Percentiles rank a stretch among this genome's conserved stretches.
phyloP scores from a whole-genome alignment of 2,329 filamentous ascomycete species.

The Magnaporthiopsis poae region DNA sequence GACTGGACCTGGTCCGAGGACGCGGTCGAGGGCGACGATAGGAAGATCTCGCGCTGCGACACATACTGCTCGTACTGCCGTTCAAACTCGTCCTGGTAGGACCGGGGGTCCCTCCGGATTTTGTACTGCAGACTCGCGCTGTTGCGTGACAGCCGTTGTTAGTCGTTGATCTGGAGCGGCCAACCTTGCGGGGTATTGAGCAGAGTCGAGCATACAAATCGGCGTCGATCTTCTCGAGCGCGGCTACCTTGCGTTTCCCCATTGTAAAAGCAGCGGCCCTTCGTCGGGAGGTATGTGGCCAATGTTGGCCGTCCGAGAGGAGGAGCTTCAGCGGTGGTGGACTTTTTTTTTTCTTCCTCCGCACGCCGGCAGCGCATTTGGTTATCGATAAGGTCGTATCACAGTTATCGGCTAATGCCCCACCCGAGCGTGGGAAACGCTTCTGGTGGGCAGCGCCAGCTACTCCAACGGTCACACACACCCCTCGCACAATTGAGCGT shows the following conservation, averaged over 20 bases:
- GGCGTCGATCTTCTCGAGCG: constrained; percentile 89
- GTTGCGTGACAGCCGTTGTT: constrained; percentile 16
- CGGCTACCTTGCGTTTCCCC: constrained; percentile 81
- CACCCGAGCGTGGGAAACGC: not conserved
- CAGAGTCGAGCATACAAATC: constrained; percentile 51
- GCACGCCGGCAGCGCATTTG: too few relatives aligned
- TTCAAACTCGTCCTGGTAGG: constrained; percentile 65
- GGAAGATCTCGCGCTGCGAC: constrained; percentile 81
- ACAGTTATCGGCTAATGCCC: too few relatives aligned
- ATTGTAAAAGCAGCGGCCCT: constrained; percentile 32
- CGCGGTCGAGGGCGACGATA: constrained; percentile 68
- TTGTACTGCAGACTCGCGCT: constrained; percentile 84
- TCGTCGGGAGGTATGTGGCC: not conserved
- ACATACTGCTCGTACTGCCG: constrained; percentile 88
- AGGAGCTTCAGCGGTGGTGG: not conserved
- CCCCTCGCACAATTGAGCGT: not conserved
- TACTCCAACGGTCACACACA: too few relatives aligned
- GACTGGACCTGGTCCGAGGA: constrained; percentile 71
- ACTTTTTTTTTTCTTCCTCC: not conserved
- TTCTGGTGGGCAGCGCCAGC: too few relatives aligned
- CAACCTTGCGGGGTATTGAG: not conserved
- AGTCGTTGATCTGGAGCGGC: not conserved
- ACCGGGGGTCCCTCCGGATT: constrained; percentile 77
- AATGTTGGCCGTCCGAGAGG: not conserved
- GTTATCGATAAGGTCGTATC: not conserved